Evolutionary conservation across 495 filamentous ascomycete genomes (phyloP), one percentile per base, ranked within the genome.

Genomic region (Neohortaea acidophila): DNA sequence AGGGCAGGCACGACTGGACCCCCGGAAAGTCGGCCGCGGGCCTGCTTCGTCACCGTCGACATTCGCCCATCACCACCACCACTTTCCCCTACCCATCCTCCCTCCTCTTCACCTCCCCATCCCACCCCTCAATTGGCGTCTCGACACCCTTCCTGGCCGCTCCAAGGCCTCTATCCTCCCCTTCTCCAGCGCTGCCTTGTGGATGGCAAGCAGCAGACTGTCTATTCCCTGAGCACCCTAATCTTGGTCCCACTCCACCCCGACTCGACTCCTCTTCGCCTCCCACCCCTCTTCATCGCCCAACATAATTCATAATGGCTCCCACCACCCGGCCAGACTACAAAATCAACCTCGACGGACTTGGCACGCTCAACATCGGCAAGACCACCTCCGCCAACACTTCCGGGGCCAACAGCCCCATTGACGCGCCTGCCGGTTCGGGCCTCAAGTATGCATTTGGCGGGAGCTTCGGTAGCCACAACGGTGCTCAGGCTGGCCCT

Each of bases 231-330:
- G 32, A 34, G 32, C 32, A 20, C 11, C 32, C 32, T 34, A 34
- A 34, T 34, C 4, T 34, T 13, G 5, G n/a, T 6, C 6, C 28
- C 4, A 5, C n/a, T 6, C n/a, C 28, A 31, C n/a, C 5, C 4
- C 28, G 12, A 13, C 24, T 26, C 24, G 7, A 31, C 4, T 31
- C 17, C 28, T 31, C 28, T 37, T 37, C 4, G n/a, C 19, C 32
- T 25, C n/a, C 9, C 21, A 17, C 41, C 18, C 12, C 15, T 23
- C 41, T 10, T 37, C 34, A 21, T 28, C n/a, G 17, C 3, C 4
- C 3, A 12, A 12, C 44, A 65, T 81, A 81, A 81, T 79, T 63
- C 67, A 81, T 89, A 82, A 94, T 94, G 89, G 79, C 82, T 65
- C 84, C 80, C 59, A 73, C 72, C 35, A 64, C 70, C 33, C 69